Evolutionary conservation across 2,329 filamentous ascomycete species (phyloP).

Genomic region (Biscogniauxia mediterranea): DNA sequence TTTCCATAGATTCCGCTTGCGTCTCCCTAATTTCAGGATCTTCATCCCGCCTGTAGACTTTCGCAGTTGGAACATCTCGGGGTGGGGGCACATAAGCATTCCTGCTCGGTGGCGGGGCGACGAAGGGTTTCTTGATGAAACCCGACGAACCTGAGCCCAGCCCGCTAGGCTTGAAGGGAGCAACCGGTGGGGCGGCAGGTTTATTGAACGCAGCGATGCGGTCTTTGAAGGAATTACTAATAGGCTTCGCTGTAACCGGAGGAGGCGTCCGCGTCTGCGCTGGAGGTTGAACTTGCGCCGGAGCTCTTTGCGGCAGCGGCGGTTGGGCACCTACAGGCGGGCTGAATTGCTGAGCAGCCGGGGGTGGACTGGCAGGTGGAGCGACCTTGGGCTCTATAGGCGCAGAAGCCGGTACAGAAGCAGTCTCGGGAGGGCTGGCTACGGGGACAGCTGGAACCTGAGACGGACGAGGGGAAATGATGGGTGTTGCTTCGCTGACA

Average conservation of each 20-base stretch:
- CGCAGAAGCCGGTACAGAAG: conserved; percentile 36
- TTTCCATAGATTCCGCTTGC: conserved; percentile 64
- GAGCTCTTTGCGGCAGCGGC: conserved; percentile 39
- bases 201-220: conserved; percentile 98
- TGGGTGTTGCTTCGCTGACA: conserved; percentile 34
- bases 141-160: conserved; percentile 56
- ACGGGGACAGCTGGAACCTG: conserved; percentile 30
- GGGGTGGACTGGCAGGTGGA: conserved; percentile 40
- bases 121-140: conserved; percentile 96
- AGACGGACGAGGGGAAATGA: conserved; percentile 27
- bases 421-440: conserved; percentile 38
- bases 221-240: conserved; percentile 79
- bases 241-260: conserved; percentile 71
- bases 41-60: conserved; percentile 82
- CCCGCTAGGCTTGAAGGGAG: conserved; percentile 82
- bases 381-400: conserved; percentile 31
- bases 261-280: conserved; percentile 57
- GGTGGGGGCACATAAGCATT: conserved; percentile 83
- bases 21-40: conserved; percentile 70
- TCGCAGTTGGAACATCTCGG: conserved; percentile 68
- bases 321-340: conserved; percentile 37
- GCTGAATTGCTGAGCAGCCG: conserved; percentile 38
- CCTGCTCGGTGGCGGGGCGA: conserved; percentile 89
- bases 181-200: conserved; percentile 75
- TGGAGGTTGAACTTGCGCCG: conserved; percentile 1